A percentile compares a stretch with the other conserved stretches of the same genome.
Evolutionary conservation across 2,329 filamentous ascomycete species (phyloP).

Genomic region (Lasiodiplodia theobromae): DNA sequence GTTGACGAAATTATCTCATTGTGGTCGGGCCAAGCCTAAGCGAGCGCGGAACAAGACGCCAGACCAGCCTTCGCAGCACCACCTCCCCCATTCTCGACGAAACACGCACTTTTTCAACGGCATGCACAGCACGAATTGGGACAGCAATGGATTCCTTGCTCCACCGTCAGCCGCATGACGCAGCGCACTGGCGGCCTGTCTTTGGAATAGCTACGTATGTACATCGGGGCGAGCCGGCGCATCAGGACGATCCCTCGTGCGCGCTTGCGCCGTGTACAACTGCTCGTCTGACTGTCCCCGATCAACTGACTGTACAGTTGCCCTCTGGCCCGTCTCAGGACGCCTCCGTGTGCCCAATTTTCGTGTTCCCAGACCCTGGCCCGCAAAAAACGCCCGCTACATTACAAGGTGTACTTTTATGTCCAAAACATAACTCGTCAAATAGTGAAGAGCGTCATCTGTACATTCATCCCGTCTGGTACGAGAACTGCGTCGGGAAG

Average conservation of each 20-base stretch:
- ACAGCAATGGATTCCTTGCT: conserved; percentile 15
- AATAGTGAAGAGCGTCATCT: conserved; percentile 30
- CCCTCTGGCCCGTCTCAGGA: conserved; percentile 9
- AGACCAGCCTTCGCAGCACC: conserved; percentile 1
- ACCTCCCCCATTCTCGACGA: neutral
- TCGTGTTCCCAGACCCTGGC: conserved; percentile 5
- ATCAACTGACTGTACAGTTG: conserved; percentile 3
- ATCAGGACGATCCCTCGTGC: conserved; percentile 13
- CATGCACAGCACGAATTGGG: neutral
- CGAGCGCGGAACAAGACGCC: conserved; percentile 28
- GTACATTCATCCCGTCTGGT: conserved; percentile 54
- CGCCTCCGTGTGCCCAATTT: conserved; percentile 22
- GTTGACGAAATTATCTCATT: conserved; percentile 32
- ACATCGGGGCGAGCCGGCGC: conserved; percentile 27
- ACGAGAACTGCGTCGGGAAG: conserved; percentile 84
- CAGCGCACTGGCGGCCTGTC: conserved; percentile 7
- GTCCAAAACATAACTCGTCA: conserved; percentile 22
- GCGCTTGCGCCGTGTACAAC: conserved; percentile 23
- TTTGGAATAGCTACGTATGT: conserved; percentile 28
- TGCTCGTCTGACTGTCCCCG: conserved; percentile 11
- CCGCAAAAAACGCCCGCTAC: conserved; percentile 26
- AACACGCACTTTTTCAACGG: neutral
- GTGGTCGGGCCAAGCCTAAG: conserved; percentile 31
- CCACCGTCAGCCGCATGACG: conserved; percentile 14
- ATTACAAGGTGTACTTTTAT: conserved; percentile 24